Conservation (phyloP, 768 basidiomycete genomes). For the Hysterangium stoloniferum region DNA sequence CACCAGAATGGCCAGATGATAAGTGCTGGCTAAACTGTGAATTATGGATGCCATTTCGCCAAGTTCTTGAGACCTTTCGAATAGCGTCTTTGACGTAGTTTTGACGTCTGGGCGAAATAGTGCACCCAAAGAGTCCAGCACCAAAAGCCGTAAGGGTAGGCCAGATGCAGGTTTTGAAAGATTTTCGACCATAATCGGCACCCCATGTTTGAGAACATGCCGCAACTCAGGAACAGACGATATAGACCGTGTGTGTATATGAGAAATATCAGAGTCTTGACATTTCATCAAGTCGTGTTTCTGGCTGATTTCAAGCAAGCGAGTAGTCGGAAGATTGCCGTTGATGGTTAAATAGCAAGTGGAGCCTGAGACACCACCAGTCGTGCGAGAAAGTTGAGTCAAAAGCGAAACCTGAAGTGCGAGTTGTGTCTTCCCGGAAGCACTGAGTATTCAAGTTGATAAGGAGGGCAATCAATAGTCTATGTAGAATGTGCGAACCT, state of each 20-base stretch:
- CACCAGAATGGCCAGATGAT: slow-evolving; percentile 68
- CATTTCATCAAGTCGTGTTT: slow-evolving; percentile 39
- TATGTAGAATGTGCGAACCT: slow-evolving; percentile 43
- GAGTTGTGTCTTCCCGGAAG: slow-evolving; percentile 91
- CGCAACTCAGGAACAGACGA: slow-evolving; percentile 48
- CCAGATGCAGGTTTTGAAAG: slow-evolving; percentile 22
- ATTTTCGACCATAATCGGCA: slow-evolving; percentile 45
- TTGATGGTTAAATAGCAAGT: slow-evolving; percentile 75
- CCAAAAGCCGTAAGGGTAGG: slow-evolving; percentile 65
- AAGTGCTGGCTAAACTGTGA: slow-evolving; percentile 57
- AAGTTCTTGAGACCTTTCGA: slow-evolving; percentile 67
- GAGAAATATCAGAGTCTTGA: slow-evolving; percentile 37
- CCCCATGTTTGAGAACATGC: slow-evolving; percentile 43
- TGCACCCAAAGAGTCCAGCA: slow-evolving; percentile 86
- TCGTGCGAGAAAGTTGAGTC: slow-evolving; percentile 57
- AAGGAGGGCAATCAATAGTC: neutral
- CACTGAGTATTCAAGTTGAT: no score
- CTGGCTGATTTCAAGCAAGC: slow-evolving; percentile 59
- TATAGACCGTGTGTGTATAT: slow-evolving; percentile 56
- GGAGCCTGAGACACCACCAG: slow-evolving; percentile 57
- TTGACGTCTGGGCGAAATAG: slow-evolving; percentile 58
- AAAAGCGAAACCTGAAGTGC: slow-evolving; percentile 76
- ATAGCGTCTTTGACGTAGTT: slow-evolving; percentile 51
- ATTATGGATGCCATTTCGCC: slow-evolving; percentile 59
- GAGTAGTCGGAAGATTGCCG: slow-evolving; percentile 54